Percentiles rank a stretch among this genome's conserved stretches.
These are phyloP conservation scores for Pseudocercospora vitis DNA, from an alignment of 2,329 filamentous ascomycete genomes.

Conservation along the genomic window DNA sequence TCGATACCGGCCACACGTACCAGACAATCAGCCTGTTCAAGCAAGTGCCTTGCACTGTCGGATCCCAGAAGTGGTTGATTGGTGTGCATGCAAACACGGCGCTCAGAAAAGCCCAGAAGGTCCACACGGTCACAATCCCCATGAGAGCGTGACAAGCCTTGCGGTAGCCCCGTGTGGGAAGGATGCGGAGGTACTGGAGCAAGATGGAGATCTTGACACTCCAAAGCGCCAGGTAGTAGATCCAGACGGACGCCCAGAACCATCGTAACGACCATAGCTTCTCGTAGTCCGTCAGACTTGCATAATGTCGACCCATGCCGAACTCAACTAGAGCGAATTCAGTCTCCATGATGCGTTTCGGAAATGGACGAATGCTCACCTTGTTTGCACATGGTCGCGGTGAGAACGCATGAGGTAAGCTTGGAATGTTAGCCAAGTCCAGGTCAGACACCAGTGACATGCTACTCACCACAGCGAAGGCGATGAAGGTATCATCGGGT, in stretches of 20 bases:
- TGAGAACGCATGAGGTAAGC: slow-evolving; percentile 18
- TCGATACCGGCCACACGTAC: too few relatives aligned
- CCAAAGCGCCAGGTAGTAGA: slow-evolving; percentile 20
- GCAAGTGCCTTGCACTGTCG: slow-evolving; percentile 22
- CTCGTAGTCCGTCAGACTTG: slow-evolving; percentile 9
- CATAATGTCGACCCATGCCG: slow-evolving; percentile 24
- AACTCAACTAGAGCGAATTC: slow-evolving; percentile 16
- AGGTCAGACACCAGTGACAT: background rate
- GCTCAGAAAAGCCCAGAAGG: slow-evolving; percentile 29
- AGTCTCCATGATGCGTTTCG: background rate
- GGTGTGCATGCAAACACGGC: slow-evolving; percentile 35
- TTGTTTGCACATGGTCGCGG: slow-evolving; percentile 21
- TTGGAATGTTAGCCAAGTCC: slow-evolving; percentile 2
- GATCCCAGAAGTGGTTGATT: slow-evolving; percentile 33
- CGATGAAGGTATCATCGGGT: slow-evolving; percentile 22
- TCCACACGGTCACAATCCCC: slow-evolving; percentile 28
- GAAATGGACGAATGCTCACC: slow-evolving; percentile 2
- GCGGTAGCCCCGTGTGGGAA: slow-evolving; percentile 22
- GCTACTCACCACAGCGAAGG: slow-evolving; percentile 16
- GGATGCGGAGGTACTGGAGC: slow-evolving; percentile 27
- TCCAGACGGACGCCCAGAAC: slow-evolving; percentile 24
- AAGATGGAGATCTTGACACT: slow-evolving; percentile 28
- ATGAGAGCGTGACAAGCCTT: slow-evolving; percentile 25
- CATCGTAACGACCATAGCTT: slow-evolving; percentile 12
- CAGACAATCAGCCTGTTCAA: slow-evolving; percentile 29